phyloP scores from a whole-genome alignment of 106 monocot genomes.

The Chionographis japonica region DNA sequence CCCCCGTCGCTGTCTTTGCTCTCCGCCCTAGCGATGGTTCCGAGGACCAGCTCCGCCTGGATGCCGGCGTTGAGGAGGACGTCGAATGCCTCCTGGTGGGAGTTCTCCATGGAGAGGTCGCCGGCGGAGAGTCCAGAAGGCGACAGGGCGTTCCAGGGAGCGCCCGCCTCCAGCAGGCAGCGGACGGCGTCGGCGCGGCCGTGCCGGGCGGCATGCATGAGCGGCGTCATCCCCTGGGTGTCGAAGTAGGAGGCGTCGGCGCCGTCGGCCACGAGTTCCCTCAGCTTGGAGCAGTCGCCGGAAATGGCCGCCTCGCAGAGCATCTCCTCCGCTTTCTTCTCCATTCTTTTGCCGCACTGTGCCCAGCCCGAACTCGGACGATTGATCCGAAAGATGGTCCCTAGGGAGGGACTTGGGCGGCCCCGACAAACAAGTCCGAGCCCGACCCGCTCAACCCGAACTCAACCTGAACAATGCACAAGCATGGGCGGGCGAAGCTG shows the following conservation, averaged over 20 bases:
- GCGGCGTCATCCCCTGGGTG: conserved; percentile 50
- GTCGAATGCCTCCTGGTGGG: conserved; percentile 61
- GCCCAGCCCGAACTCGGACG: too few species aligned
- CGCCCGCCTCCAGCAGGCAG: conserved; percentile 63
- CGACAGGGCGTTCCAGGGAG: conserved; percentile 93
- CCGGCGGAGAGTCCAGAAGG: conserved; percentile 73
- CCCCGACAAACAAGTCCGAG: too few species aligned
- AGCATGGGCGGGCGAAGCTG: too few species aligned
- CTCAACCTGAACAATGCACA: too few species aligned
- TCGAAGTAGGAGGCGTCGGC: conserved; percentile 79
- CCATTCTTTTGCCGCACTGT: conserved; percentile 7
- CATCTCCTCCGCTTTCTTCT: conserved; percentile 23
- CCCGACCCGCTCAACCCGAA: too few species aligned
- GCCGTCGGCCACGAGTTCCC: conserved; percentile 43
- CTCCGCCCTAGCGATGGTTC: conserved; percentile 36
- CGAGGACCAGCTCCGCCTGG: conserved; percentile 80
- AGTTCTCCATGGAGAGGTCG: conserved; percentile 66
- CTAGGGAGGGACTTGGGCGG: too few species aligned
- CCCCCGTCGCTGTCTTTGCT: background rate
- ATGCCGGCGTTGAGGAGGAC: conserved; percentile 65
- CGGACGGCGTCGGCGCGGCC: conserved; percentile 54
- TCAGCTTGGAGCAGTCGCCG: conserved; percentile 34
- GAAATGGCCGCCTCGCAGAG: conserved; percentile 40
- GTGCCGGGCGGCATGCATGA: conserved; percentile 77
- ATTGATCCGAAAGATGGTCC: too few species aligned